Base-by-base conservation (phyloP, 495 filamentous ascomycete species). In the Penicillium egyptiacum region DNA sequence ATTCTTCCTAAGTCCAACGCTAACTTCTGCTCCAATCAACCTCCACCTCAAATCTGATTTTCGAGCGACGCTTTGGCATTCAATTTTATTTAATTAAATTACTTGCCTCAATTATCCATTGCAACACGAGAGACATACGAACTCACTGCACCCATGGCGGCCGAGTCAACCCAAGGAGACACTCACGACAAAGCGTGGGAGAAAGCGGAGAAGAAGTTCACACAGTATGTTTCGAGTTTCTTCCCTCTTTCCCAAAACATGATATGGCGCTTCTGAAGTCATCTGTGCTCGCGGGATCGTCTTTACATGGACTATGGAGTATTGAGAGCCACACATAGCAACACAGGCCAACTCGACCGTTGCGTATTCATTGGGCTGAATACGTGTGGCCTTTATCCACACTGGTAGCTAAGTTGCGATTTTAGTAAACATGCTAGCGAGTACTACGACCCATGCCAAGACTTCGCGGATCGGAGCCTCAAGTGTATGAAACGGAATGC, bases 361-460 rank as follows among this genome's bases (percentile, higher is more conserved):
- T 28, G 11, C 35, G 3, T 40, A 52, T 28, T n/a, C 5, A 20
- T 6, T n/a, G 20, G 16, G 6, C 2, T 20, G 20, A 40, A 26
- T 28, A 11, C 17, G 2, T 25, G 12, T 28, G 35, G 7, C 2
- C 17, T 16, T 40, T 28, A 14, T 17, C 4, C 23, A 41, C 19
- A 25, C 26, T 43, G 42, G 22, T 25, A 19, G 39, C 68, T 72
- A 53, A 68, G 37, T 25, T 35, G 10, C 41, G 14, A 48, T 30
- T 46, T 33, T 35, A 96, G 92, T 61, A 98, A 98, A 77, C 76
- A 72, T 50, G 77, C 84, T 57, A 94, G 90, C 72, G 84, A 96
- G 70, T 97, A 86, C 73, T 90, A 90, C 65, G 93, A 98, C 65
- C 93, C 93, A 14, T 98, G 93, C 69, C 92, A 97, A 68, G 90